These are phyloP conservation scores for Hemerocallis citrina DNA, from an alignment of 106 monocot species.

Conservation along the genomic window DNA sequence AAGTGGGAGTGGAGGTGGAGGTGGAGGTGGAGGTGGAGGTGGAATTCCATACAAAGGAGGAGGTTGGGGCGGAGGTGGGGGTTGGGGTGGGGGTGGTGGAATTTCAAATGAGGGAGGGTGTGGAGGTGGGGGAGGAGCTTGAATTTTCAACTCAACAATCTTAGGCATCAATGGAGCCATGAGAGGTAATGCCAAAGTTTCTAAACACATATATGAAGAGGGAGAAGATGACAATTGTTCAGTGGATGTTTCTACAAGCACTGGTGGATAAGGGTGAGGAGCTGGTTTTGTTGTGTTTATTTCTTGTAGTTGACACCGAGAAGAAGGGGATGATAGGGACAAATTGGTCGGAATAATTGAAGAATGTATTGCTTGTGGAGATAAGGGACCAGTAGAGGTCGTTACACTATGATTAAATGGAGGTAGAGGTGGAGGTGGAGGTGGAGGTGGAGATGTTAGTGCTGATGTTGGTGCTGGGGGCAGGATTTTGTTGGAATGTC, in stretches of 20 bases:
- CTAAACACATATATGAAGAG: not conserved
- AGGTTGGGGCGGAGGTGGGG: no score
- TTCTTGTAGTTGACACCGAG: constrained; percentile 9
- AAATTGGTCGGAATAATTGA: constrained; percentile 3
- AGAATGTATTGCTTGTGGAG: constrained; percentile 5
- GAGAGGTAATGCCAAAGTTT: not conserved
- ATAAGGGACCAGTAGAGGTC: not conserved
- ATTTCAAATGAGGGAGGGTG: no score
- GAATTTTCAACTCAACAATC: not conserved
- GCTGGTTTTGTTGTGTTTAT: not conserved
- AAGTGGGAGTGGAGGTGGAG: constrained; percentile 1
- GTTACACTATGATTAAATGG: no score
- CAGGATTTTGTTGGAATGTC: not conserved
- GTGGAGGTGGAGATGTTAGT: not conserved
- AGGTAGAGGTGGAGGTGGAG: constrained; percentile 1
- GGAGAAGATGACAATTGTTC: not conserved
- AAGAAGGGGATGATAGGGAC: not conserved
- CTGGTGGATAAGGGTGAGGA: constrained; percentile 3
- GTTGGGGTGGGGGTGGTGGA: no score
- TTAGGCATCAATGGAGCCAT: no score
- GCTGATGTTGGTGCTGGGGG: not conserved
- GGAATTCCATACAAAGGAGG: no score
- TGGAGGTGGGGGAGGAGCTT: constrained; percentile 2
- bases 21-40: not conserved
- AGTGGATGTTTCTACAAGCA: not conserved